Base-by-base conservation (phyloP, 371 early-diverging fungal species). In the Rhizopus microsporus region DNA sequence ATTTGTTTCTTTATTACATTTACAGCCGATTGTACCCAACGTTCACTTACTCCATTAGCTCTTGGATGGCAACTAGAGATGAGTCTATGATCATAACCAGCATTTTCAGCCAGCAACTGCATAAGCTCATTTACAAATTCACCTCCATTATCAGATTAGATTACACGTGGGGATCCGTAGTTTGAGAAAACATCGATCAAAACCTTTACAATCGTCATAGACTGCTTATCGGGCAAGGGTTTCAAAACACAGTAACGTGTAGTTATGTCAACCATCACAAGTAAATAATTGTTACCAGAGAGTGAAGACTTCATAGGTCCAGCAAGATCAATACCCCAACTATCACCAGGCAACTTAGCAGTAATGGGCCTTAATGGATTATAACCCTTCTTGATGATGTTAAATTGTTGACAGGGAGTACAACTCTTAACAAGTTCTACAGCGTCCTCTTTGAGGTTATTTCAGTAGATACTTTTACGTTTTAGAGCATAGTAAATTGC, bases 261-360 rank as follows among this genome's bases (percentile, higher is more conserved):
- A 31, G 35, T 4, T 8, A 53, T 29, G 32, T 29, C 13, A 5
- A 53, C 43, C 15, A 53, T 32, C 5, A 53, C 16, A 4, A 53
- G n/a, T 6, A 53, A 43, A 15, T 53, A 53, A 23, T 40, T 53
- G 17, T 53, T 56, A 2, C 55, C 55, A 23, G n/a, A 43, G 6
- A 38, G 4, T 3, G 64, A 54, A 16, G 56, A 54, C 8, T 35
- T 23, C 45, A 67, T 57, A 7, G 65, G 62, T 10, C 63, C 65
- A 49, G 73, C 64, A 12, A 67, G 37, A 38, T 73, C 43, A 50
- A 57, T 57, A 13, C 50, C 49, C 48, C 57, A 40, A 49, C 50
- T 49, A 42, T 50, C 50, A 50, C 40, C 57, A n/a, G 42, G 57
- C 10, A 53, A 34, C 3, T 40, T 53, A n/a, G 54, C 54, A 4